Conservation (phyloP, 805 yeast species). For the Maudiozyma bulderi region DNA sequence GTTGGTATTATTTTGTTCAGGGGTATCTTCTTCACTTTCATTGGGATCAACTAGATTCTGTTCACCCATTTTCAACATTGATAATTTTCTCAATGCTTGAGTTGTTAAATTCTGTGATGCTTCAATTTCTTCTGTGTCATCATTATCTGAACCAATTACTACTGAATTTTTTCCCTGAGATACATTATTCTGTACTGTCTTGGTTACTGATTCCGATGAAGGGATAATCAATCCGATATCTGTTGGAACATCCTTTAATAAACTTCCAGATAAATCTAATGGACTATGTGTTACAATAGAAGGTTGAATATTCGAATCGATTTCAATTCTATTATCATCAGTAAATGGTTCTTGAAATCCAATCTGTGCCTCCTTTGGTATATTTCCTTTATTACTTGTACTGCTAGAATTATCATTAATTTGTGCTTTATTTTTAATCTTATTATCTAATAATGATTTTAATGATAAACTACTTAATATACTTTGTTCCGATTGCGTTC, state of each 20-base stretch:
- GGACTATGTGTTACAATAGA: conserved; percentile 5
- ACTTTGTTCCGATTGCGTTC: conserved; percentile 34
- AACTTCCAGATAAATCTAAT: neutral
- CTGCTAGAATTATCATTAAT: conserved; percentile 1
- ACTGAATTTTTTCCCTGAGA: neutral
- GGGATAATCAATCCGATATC: neutral
- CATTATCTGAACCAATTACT: neutral
- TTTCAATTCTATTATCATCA: conserved; percentile 17
- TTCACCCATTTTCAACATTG: conserved; percentile 16
- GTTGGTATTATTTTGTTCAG: neutral
- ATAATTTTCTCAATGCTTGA: conserved; percentile 32
- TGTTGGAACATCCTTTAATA: neutral
- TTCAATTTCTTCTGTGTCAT: conserved; percentile 16
- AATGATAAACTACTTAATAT: conserved; percentile 50
- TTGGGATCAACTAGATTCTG: neutral
- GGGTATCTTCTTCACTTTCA: neutral
- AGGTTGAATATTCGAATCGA: neutral
- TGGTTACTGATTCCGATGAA: neutral
- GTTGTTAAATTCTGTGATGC: conserved; percentile 29
- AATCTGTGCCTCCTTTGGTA: conserved; percentile 8
- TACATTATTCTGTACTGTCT: neutral
- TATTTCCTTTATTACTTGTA: conserved; percentile 6
- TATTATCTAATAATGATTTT: conserved; percentile 43
- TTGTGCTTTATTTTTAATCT: neutral
- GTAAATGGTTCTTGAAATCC: conserved; percentile 30